phyloP scores from a whole-genome alignment of 2,329 filamentous ascomycete genomes.

The Fusarium buharicum region DNA sequence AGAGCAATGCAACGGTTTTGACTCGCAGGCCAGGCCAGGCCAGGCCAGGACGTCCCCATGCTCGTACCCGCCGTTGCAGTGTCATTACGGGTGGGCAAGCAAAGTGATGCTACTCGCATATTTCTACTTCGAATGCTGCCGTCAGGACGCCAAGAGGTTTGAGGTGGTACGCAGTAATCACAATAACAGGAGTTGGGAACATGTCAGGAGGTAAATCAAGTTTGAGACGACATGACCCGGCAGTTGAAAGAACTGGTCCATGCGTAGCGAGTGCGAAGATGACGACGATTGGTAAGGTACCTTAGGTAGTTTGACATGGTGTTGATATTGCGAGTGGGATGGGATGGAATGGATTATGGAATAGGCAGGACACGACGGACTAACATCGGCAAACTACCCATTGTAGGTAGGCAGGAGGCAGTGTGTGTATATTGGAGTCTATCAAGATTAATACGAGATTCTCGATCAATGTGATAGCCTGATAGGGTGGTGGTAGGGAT shows the following conservation, averaged over 20 bases:
- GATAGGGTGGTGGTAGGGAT: too few species aligned
- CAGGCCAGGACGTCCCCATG: too few species aligned
- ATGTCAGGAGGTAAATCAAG: conserved; percentile 27
- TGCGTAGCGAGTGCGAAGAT: conserved; percentile 20
- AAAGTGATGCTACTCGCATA: conserved; percentile 24
- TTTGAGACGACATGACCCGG: conserved; percentile 24
- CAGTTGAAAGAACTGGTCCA: conserved; percentile 27
- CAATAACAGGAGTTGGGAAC: conserved; percentile 18
- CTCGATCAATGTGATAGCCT: too few species aligned
- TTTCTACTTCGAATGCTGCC: conserved; percentile 34
- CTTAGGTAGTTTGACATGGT: conserved; percentile 21
- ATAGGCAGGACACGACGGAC: conserved; percentile 15
- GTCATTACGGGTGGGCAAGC: conserved; percentile 39
- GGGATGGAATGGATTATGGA: conserved; percentile 8
- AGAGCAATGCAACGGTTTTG: conserved; percentile 22
- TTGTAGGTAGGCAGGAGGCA: neutral
- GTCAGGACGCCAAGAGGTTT: conserved; percentile 22
- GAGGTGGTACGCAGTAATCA: conserved; percentile 21
- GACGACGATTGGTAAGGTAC: too few species aligned
- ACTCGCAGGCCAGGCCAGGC: conserved; percentile 20
- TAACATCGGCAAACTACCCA: conserved; percentile 12
- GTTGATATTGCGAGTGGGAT: conserved; percentile 18
- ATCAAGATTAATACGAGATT: conserved; percentile 3
- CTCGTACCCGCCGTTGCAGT: conserved; percentile 36
- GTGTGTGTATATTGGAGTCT: neutral